Evolutionary conservation across 805 yeast genomes (phyloP).

Genomic region (Zygotorulaspora danielsina): DNA sequence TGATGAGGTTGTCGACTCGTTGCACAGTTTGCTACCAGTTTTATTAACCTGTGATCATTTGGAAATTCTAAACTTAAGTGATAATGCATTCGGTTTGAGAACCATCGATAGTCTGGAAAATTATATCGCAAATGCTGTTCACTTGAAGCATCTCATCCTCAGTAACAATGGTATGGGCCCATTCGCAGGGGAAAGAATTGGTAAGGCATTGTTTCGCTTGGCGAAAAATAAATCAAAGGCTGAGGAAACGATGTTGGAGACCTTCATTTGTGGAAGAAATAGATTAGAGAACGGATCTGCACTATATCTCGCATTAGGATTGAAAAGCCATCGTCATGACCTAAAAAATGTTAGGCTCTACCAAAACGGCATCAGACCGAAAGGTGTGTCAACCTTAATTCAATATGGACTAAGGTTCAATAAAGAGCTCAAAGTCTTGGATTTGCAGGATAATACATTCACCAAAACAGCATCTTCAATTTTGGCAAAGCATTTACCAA

Average conservation of each 20-base stretch:
- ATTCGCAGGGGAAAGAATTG: conserved; percentile 91
- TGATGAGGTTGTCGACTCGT: conserved; percentile 86
- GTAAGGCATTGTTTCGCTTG: conserved; percentile 72
- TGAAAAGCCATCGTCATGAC: conserved; percentile 66
- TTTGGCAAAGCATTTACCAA: conserved; percentile 54
- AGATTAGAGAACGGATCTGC: conserved; percentile 94
- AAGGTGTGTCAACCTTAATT: conserved; percentile 75
- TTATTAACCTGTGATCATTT: conserved; percentile 65
- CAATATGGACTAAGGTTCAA: conserved; percentile 65
- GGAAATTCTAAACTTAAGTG: conserved; percentile 75
- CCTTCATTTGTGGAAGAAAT: conserved; percentile 95
- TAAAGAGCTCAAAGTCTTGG: conserved; percentile 59
- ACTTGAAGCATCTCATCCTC: conserved; percentile 79
- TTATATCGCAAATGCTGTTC: conserved; percentile 67
- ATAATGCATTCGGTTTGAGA: conserved; percentile 95
- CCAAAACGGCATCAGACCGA: conserved; percentile 96
- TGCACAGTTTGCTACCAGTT: conserved; percentile 68
- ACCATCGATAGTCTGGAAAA: conserved; percentile 86
- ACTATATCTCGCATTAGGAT: conserved; percentile 76
- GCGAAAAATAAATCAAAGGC: conserved; percentile 55
- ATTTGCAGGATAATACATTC: conserved; percentile 93
- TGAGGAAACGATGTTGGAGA: conserved; percentile 53
- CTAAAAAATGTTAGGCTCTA: conserved; percentile 73
- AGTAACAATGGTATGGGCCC: conserved; percentile 99
- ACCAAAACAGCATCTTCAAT: conserved; percentile 63